Base-by-base conservation (phyloP, 345 rosid genomes). In the Syzygium aromaticum region DNA sequence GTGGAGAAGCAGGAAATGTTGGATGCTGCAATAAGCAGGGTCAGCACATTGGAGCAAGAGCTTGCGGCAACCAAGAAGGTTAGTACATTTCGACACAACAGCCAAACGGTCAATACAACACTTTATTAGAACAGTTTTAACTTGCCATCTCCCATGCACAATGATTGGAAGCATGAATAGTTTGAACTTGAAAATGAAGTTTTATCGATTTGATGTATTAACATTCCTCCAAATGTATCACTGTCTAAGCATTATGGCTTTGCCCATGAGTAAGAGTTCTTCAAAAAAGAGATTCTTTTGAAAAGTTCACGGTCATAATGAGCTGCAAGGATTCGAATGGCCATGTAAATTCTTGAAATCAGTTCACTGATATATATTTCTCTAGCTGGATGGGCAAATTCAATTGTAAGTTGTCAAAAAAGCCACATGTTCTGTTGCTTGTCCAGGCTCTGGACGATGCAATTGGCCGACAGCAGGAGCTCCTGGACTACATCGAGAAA, bases 1-100 rank as follows among this genome's bases (percentile, higher is more conserved):
- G 93, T 97, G 4, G 96, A 95, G 85, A 96, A 96, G 87, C 98
- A 96, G 90, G 98, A 96, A 88, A 90, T 94, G 95, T 87, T 95
- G 88, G 92, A 94, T 86, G 92, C 94, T 87, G 98, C 99, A 54
- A 80, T 96, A 17, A 89, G 89, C 86, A 91, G 97, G 85, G 95
- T 94, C 77, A 93, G 92, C 77, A 84, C 92, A 43, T 90, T 96
- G 94, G 99, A 97, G 92, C 94, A 94, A 91, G 98, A 95, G 92
- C 97, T 97, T 86, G 85, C 86, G 49, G 93, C 95, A 77, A 94
- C 99, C 85, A 96, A 93, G 90, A 96, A 94, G 97, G 99, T 96
- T 33, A 67, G 78, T 9, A n/a, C 33, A n/a, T 61, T n/a, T 61
- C 28, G 56, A 16, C 78, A 30, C 23, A 90, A 67, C 38, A 8